These are phyloP conservation scores for Cutaneotrichosporon cavernicola DNA, from an alignment of 1,284 basidiomycete species.

Conservation along the genomic window DNA sequence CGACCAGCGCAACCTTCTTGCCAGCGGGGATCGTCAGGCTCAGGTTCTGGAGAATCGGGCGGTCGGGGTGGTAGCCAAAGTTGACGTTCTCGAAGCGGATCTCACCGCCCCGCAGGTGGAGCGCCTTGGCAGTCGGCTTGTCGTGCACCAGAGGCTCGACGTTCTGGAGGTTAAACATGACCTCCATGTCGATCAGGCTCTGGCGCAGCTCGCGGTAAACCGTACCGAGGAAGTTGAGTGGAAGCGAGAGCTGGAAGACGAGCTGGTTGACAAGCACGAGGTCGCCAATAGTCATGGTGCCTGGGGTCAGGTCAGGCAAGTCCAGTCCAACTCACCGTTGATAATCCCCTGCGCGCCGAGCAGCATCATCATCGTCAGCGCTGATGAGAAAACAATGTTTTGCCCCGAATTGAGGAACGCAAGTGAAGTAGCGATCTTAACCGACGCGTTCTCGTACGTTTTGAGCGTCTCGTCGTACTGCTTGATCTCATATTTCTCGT, in stretches of 20 bases:
- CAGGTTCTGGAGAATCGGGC: conserved; percentile 84
- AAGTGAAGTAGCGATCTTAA: conserved; percentile 93
- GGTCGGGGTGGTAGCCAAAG: conserved; percentile 85
- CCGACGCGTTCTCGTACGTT: conserved; percentile 83
- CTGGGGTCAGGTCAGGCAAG: conserved; percentile 52
- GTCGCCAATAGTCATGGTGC: conserved; percentile 97
- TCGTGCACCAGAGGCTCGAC: conserved; percentile 71
- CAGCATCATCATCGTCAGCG: conserved; percentile 93
- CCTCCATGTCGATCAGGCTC: conserved; percentile 94
- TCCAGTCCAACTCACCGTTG: conserved; percentile 61
- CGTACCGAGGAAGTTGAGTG: conserved; percentile 93
- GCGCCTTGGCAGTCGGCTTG: conserved; percentile 64
- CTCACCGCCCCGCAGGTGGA: conserved; percentile 73
- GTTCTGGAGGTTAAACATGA: conserved; percentile 85
- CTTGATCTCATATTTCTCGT: conserved; percentile 83
- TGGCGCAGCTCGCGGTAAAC: conserved; percentile 96
- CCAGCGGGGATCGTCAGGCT: conserved; percentile 94
- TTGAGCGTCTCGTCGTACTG: conserved; percentile 89
- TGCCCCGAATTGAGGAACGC: conserved; percentile 94
- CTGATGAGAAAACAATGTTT: conserved; percentile 90
- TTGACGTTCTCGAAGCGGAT: conserved; percentile 90
- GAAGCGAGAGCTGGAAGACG: conserved; percentile 95
- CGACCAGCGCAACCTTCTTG: conserved; percentile 93
- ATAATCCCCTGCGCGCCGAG: conserved; percentile 91
- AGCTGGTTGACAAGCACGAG: conserved; percentile 98